These are phyloP conservation scores for Steccherinum ochraceum DNA, from an alignment of 768 basidiomycete genomes.

Conservation along the genomic window DNA sequence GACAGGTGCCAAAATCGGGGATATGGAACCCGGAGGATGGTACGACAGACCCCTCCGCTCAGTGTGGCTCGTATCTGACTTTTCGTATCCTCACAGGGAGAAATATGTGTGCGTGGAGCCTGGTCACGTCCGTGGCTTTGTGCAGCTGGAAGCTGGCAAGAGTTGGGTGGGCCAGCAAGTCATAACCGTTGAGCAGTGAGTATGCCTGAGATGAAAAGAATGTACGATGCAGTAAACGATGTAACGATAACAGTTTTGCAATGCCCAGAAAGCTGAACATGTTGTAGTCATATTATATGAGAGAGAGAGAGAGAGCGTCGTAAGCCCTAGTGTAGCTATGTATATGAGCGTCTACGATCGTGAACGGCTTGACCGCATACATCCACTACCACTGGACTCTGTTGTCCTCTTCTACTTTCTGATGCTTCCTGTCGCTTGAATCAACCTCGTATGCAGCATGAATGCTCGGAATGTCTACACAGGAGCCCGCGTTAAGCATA, in stretches of 20 bases:
- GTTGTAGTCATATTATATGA: slow-evolving; percentile 2
- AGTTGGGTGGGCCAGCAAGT: slow-evolving; percentile 77
- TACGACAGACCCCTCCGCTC: slow-evolving; percentile 27
- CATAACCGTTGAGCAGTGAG: slow-evolving; percentile 33
- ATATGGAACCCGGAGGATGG: slow-evolving; percentile 92
- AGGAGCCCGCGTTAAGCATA: slow-evolving; percentile 27
- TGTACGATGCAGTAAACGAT: not conserved
- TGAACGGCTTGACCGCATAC: not conserved
- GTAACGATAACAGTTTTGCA: not conserved
- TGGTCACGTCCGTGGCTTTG: slow-evolving; percentile 73
- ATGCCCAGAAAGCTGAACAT: slow-evolving; percentile 1
- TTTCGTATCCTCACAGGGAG: slow-evolving; percentile 60
- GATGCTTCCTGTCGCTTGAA: too few relatives aligned
- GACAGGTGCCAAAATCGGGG: slow-evolving; percentile 65
- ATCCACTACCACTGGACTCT: not conserved
- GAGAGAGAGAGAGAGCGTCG: not conserved
- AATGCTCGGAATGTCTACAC: slow-evolving; percentile 12
- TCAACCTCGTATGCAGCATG: too few relatives aligned
- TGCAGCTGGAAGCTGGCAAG: slow-evolving; percentile 51
- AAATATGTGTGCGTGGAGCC: slow-evolving; percentile 90
- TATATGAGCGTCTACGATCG: not conserved
- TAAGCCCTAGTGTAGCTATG: slow-evolving; percentile 4
- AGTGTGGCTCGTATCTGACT: slow-evolving; percentile 1
- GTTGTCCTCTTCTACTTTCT: too few relatives aligned
- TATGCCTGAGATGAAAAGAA: not conserved